A percentile compares a stretch with the other conserved stretches of the same genome.
Conservation (phyloP, 768 basidiomycete genomes). For the Termitomyces sp. region DNA sequence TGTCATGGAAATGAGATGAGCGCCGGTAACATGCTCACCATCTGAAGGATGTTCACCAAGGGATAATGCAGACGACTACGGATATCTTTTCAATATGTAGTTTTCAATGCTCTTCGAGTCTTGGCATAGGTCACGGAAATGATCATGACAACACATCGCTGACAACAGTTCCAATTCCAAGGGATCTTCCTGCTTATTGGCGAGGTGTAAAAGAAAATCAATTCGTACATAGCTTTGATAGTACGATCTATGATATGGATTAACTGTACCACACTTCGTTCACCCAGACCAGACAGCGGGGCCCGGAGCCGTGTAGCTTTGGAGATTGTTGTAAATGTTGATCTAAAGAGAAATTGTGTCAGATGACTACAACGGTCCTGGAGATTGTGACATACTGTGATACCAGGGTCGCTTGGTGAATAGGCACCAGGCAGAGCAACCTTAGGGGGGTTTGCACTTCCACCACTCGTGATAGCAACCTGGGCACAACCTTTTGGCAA, state of each 20-base stretch:
- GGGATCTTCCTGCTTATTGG: not conserved
- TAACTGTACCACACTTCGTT: conserved; percentile 9
- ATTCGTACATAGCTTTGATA: not conserved
- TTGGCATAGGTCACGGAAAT: not conserved
- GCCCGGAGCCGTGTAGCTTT: conserved; percentile 45
- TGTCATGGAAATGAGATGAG: too few species aligned
- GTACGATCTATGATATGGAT: not conserved
- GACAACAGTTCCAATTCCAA: not conserved
- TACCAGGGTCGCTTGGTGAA: conserved; percentile 44
- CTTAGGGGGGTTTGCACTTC: conserved; percentile 44
- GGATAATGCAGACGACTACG: not conserved
- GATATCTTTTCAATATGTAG: not conserved
- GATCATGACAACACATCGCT: too few species aligned
- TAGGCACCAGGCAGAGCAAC: conserved; percentile 49
- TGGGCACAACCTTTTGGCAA: conserved; percentile 41
- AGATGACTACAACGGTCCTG: not conserved
- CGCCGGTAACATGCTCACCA: not conserved
- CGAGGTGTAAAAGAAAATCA: not conserved
- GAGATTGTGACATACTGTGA: conserved; percentile 31
- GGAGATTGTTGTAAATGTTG: conserved; percentile 56
- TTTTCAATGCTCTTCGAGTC: not conserved
- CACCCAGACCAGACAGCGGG: conserved; percentile 38
- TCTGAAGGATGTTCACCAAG: not conserved
- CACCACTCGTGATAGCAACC: conserved; percentile 42
- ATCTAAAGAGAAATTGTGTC: conserved; percentile 22